Evolutionary conservation across 805 yeast genomes (phyloP).

Genomic region (Kuraishia hungarica): DNA sequence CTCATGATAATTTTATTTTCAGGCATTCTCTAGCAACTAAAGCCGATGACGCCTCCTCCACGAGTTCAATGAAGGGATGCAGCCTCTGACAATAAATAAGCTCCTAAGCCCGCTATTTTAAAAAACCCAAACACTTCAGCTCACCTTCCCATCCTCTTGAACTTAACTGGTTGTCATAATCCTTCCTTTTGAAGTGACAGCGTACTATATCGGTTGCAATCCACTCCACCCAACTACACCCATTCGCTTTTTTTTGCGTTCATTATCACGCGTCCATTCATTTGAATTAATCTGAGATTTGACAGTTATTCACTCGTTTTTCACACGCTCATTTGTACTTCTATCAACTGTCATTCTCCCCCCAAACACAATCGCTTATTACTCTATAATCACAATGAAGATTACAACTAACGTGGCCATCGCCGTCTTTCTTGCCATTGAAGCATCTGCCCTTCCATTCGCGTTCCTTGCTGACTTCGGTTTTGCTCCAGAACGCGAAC

Average conservation of each 20-base stretch:
- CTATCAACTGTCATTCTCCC: slow-evolving; percentile 1
- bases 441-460: background rate
- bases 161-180: background rate
- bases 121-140: background rate
- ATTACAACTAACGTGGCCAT: background rate
- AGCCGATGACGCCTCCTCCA: background rate
- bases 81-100: background rate
- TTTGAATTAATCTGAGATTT: background rate
- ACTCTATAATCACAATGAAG: background rate
- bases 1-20: background rate
- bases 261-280: background rate
- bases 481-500: slow-evolving; percentile 1
- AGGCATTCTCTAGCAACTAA: background rate
- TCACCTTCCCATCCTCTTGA: background rate
- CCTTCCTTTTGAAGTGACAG: too few relatives aligned
- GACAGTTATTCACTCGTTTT: background rate
- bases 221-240: background rate
- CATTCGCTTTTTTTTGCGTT: background rate
- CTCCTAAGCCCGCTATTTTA: background rate
- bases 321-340: slow-evolving; percentile 1
- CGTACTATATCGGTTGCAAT: background rate
- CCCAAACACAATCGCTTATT: background rate
- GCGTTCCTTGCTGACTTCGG: background rate
- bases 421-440: background rate
- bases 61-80: background rate